Evolutionary conservation across 2,329 filamentous ascomycete species (phyloP).

Genomic region (Calonectria hawksworthii): DNA sequence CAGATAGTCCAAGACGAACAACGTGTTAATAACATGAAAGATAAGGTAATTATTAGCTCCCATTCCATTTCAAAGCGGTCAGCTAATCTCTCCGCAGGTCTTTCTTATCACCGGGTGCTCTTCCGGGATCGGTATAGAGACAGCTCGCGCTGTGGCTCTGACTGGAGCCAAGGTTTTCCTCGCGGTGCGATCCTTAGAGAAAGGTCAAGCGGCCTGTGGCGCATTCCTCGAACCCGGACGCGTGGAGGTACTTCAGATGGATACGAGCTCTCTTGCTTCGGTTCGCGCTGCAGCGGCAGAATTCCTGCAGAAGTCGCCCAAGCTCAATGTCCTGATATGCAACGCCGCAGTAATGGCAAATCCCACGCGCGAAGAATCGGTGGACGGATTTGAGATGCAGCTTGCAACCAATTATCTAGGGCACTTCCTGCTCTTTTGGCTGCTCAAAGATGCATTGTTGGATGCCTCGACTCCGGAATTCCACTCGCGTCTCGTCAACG

Average conservation of each 20-base stretch:
- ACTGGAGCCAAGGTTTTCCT: not conserved
- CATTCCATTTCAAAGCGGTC: rapidly evolving
- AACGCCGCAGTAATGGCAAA: not conserved
- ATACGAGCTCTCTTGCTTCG: not conserved
- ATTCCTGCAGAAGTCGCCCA: not conserved
- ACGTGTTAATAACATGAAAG: not conserved
- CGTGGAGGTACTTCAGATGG: not conserved
- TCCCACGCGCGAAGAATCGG: not conserved
- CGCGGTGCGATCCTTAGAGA: not conserved
- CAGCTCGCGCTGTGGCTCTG: not conserved
- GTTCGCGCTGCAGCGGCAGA: not conserved
- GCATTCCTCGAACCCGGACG: not conserved
- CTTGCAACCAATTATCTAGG: not conserved
- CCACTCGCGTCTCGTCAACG: not conserved
- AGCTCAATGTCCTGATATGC: not conserved
- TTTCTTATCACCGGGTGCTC: not conserved
- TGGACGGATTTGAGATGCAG: not conserved
- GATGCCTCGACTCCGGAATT: not conserved
- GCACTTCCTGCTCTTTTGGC: not conserved
- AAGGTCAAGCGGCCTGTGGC: not conserved
- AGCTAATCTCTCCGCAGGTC: not conserved
- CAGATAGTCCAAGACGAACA: not conserved
- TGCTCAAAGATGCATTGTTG: not conserved
- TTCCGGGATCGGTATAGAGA: not conserved
- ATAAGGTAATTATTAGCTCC: not conserved